Base-by-base conservation (phyloP, 257 asterid species). In the Eustoma russellianum region DNA sequence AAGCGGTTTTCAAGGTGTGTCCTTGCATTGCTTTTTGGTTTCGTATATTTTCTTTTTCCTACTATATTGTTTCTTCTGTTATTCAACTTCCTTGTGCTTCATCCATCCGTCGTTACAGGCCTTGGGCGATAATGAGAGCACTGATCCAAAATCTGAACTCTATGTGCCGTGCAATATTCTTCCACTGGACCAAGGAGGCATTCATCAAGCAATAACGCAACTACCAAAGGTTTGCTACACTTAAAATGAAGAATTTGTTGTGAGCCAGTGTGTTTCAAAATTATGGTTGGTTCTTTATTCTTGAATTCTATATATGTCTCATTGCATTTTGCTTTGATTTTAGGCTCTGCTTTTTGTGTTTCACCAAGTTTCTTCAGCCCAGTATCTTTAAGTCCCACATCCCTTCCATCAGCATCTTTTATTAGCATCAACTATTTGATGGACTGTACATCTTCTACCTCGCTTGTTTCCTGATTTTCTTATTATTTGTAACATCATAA, bases 151-250 rank as follows among this genome's bases (percentile, higher is more conserved):
- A 51, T 80, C 95, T 41, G 86, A 80, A 60, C 66, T 80, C 53
- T 87, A 68, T 59, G 91, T 78, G 70, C 82, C 94, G 16, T 82
- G 77, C 61, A 91, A 87, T 72, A 82, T 87, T 68, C 95, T 91
- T 55, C 96, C 98, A 47, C 96, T 91, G 49, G 95, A 84, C 74
- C 84, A 75, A 70, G 95, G 84, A 72, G 95, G 96, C 9, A 79
- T 78, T 71, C 85, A 74, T 67, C 96, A 86, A 14, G 82, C 98
- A 13, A 87, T 87, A 58, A 91, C 85, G 96, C 98, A 87, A 69
- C 94, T 91, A 50, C 93, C 94, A 28, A 96, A 91, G 98, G 98
- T 91, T 64, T 70, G 72, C 53, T 53, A 24, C 48, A 48, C 66
- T 59, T 46, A 12, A 46, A 13, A 57, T n/a, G 53, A 48, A 41